Percentiles rank a stretch among this genome's conserved stretches.
Conservation (phyloP, 306 rosid genomes). For the Citrullus colocynthis region DNA sequence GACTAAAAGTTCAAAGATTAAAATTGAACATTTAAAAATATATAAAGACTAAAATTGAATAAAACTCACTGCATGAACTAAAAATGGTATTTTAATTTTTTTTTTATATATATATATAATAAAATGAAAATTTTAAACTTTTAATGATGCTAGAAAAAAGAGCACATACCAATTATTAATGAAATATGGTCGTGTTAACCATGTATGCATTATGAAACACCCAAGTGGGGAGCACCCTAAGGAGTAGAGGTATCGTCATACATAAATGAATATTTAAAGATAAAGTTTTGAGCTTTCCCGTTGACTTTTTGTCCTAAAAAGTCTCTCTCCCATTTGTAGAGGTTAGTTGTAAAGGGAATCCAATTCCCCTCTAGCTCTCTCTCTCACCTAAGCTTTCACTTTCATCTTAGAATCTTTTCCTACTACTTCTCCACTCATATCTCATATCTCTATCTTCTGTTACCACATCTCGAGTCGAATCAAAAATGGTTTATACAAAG, state of each 20-base stretch:
- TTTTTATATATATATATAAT: no score
- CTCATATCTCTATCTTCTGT: neutral
- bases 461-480: no score
- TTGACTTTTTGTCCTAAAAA: neutral
- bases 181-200: no score
- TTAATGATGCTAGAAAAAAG: no score
- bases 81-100: no score
- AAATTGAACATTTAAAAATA: no score
- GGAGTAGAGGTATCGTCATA: neutral
- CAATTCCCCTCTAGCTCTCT: neutral
- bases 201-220: neutral
- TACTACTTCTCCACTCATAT: neutral
- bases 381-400: neutral
- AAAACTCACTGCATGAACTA: no score
- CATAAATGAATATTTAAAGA: neutral
- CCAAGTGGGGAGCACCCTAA: constrained; percentile 2
- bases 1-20: no score
- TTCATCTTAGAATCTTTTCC: neutral
- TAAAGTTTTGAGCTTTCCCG: neutral
- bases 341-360: neutral
- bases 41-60: no score
- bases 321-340: neutral
- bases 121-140: neutral
- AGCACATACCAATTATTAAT: no score
- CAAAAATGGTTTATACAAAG: no score